Base-by-base conservation (phyloP, 192 early-diverging fungal genomes). In the Podila epicladia region DNA sequence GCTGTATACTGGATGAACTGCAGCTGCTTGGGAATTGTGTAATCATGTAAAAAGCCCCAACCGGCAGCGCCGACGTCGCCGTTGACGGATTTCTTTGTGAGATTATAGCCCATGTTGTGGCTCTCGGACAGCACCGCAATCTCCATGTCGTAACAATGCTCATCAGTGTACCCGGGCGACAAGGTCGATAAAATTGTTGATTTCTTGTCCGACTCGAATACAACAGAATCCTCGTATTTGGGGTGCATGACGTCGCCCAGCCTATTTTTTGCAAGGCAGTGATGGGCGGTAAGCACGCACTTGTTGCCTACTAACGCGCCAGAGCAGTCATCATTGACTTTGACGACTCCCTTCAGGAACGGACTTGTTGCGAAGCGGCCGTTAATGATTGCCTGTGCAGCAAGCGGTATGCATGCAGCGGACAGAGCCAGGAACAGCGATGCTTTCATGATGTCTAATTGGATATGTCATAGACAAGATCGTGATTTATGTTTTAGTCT, bases 61-160 rank as follows among this genome's bases (percentile, higher is more conserved):
- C 66, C 66, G 9, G 66, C 66, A 0, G 19, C 66, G 28, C 9
- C 32, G 9, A 67, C 66, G 8, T 6, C 26, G 20, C 20, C 66
- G 20, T 53, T 29, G 13, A 67, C 53, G 4, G 49, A 35, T 19
- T 4, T 9, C 3, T 28, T 57, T 28, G 66, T 58, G 22, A 67
- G 19, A 53, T 67, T 67, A 17, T 67, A 67, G 5, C 66, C 66
- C n/a, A 9, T 9, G 35, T 67, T 67, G 35, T 67, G 66, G 6
- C 22, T 32, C 15, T 67, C 53, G 9, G 33, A 50, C 12, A 67
- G 53, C 12, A 67, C 66, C 1, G 66, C 66, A 58, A 67, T 67
- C 53, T 67, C 53, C 53, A 67, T 67, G 33, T 67, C 66, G 53
- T 67, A 67, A 35, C 66, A 67, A 28, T 33, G 66, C 53, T 53